Conservation (phyloP, 345 rosid species). For the Bruguiera sexangula region DNA sequence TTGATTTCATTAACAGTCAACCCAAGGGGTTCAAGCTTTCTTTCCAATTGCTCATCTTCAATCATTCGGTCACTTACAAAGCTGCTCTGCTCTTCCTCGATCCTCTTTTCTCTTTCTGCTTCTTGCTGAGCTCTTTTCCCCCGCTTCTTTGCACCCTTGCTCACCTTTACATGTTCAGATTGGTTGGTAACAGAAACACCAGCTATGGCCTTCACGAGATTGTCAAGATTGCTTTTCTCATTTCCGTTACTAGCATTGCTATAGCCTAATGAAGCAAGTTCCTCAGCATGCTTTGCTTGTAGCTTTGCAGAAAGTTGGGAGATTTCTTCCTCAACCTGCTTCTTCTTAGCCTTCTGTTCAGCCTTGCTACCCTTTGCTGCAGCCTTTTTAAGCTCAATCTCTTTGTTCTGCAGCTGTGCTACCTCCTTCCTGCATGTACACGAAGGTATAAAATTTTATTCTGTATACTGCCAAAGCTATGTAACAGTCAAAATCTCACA, state of each 20-base stretch:
- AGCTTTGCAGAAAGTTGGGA: slow-evolving; percentile 57
- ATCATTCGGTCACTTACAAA: slow-evolving; percentile 65
- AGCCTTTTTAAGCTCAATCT: slow-evolving; percentile 71
- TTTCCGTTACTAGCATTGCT: slow-evolving; percentile 31
- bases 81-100: slow-evolving; percentile 81
- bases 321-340: slow-evolving; percentile 86
- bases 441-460: neutral
- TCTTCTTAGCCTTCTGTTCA: slow-evolving; percentile 95
- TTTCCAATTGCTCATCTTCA: slow-evolving; percentile 58
- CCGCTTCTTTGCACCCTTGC: slow-evolving; percentile 77
- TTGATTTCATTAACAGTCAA: slow-evolving; percentile 66
- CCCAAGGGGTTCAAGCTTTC: slow-evolving; percentile 64
- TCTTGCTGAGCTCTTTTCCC: slow-evolving; percentile 87
- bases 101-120: slow-evolving; percentile 84
- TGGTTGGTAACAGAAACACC: slow-evolving; percentile 67
- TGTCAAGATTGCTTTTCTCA: slow-evolving; percentile 65
- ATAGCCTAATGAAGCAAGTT: slow-evolving; percentile 75
- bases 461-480: no score
- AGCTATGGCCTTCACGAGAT: slow-evolving; percentile 77
- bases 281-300: slow-evolving; percentile 69
- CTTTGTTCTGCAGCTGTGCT: slow-evolving; percentile 71
- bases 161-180: slow-evolving; percentile 56
- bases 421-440: slow-evolving; percentile 65
- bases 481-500: no score
- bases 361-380: slow-evolving; percentile 97